A percentile compares a stretch with the other conserved stretches of the same genome.
phyloP scores from a whole-genome alignment of 75 land plant genomes.

The Sequoiadendron giganteum region DNA sequence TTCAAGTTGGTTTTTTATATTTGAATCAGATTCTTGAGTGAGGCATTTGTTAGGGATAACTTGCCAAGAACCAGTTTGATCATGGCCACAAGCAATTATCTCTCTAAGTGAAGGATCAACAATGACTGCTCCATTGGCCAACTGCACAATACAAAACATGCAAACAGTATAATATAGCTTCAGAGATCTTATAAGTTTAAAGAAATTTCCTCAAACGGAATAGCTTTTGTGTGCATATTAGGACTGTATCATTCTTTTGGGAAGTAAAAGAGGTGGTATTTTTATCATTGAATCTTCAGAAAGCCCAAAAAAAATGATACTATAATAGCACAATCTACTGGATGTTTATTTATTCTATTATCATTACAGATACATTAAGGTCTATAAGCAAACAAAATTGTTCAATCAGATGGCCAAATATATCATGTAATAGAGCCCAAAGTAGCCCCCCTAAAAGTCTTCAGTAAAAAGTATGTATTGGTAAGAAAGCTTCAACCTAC shows the following conservation, averaged over 20 bases:
- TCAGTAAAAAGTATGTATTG: neutral
- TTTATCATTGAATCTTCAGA: neutral
- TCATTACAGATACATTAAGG: neutral
- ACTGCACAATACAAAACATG: constrained; percentile 44
- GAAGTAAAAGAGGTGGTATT: neutral
- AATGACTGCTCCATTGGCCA: constrained; percentile 83
- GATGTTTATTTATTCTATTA: neutral
- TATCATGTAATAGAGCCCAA: neutral
- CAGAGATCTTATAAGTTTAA: neutral
- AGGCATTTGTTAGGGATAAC: constrained; percentile 3
- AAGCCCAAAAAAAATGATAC: neutral
- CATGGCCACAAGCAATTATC: constrained; percentile 68
- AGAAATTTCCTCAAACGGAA: neutral
- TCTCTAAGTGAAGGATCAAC: constrained; percentile 72
- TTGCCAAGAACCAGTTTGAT: constrained; percentile 42
- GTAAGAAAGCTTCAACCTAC: neutral
- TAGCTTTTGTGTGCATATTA: neutral
- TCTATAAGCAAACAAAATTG: neutral
- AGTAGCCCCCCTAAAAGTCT: neutral
- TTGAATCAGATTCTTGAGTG: neutral
- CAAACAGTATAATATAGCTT: neutral
- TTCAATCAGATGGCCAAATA: neutral
- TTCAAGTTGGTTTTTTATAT: neutral
- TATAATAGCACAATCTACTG: neutral
- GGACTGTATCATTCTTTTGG: neutral